phyloP scores from a whole-genome alignment of 495 filamentous ascomycete species.

The Penicillium nucicola region DNA sequence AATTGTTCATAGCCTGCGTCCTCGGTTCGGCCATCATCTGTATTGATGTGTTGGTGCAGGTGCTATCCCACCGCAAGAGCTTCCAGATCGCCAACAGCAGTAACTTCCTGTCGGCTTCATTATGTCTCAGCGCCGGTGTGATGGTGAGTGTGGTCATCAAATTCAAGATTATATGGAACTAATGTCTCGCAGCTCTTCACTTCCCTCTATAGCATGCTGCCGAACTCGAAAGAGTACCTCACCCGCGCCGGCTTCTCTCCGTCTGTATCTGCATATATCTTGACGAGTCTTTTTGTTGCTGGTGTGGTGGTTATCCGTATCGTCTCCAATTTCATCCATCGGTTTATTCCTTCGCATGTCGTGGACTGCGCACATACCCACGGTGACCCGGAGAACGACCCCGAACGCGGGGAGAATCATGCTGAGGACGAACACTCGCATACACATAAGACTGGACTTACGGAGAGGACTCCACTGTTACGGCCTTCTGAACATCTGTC shows the following conservation, averaged over 20 bases:
- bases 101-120: slow-evolving; percentile 78
- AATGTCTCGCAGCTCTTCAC: slow-evolving; percentile 71
- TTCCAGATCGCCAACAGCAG: slow-evolving; percentile 90
- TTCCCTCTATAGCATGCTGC: slow-evolving; percentile 91
- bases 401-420: slow-evolving; percentile 25
- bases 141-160: slow-evolving; percentile 61
- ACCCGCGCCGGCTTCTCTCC: slow-evolving; percentile 61
- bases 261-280: slow-evolving; percentile 62
- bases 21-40: slow-evolving; percentile 82
- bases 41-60: slow-evolving; percentile 72
- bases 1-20: slow-evolving; percentile 61
- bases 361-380: slow-evolving; percentile 91
- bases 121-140: slow-evolving; percentile 95
- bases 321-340: slow-evolving; percentile 76
- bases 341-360: slow-evolving; percentile 83
- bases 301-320: slow-evolving; percentile 84
- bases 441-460: slow-evolving; percentile 17
- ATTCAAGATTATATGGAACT: not conserved
- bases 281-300: slow-evolving; percentile 74
- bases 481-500: slow-evolving; percentile 5
- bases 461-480: slow-evolving; percentile 48
- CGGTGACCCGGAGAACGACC: slow-evolving; percentile 31
- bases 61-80: slow-evolving; percentile 64
- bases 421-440: slow-evolving; percentile 14
- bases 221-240: slow-evolving; percentile 75